These are phyloP conservation scores for Vitellaria paradoxa DNA, from an alignment of 179 eudicot genomes.

Conservation along the genomic window DNA sequence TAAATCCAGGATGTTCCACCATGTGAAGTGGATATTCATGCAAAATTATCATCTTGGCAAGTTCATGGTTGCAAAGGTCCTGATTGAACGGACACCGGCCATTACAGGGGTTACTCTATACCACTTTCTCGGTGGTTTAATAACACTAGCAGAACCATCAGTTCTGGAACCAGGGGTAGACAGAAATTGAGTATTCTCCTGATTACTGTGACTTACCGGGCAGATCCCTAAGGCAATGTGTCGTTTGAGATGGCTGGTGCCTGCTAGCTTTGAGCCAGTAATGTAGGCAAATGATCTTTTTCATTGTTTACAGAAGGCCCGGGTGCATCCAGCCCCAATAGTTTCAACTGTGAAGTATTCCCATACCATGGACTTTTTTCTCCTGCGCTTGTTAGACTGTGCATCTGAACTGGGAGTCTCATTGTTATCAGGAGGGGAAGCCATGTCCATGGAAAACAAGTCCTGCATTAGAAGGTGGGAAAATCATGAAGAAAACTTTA, in stretches of 20 bases:
- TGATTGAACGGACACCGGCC: conserved; percentile 43
- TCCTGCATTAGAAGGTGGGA: conserved; percentile 14
- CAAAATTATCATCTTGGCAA: conserved; percentile 82
- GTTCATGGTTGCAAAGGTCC: conserved; percentile 29
- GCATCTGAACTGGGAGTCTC: conserved; percentile 27
- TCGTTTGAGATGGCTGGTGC: conserved; percentile 92
- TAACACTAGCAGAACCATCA: conserved; percentile 18
- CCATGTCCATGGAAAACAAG: conserved; percentile 17
- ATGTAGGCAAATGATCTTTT: conserved; percentile 79
- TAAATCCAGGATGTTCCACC: conserved; percentile 71
- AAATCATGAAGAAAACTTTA: conserved; percentile 44
- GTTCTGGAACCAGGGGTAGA: conserved; percentile 28
- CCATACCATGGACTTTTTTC: conserved; percentile 90
- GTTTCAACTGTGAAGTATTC: conserved; percentile 65
- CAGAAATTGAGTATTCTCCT: conserved; percentile 34
- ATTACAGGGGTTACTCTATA: conserved; percentile 40
- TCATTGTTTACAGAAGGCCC: conserved; percentile 83
- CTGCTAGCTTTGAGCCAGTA: conserved; percentile 63
- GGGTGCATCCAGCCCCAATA: conserved; percentile 41
- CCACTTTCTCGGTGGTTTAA: conserved; percentile 60
- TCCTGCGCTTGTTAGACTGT: conserved; percentile 49
- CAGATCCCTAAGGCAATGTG: conserved; percentile 75
- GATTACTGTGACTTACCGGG: conserved; percentile 40
- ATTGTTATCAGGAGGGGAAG: conserved; percentile 17
- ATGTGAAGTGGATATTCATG: conserved; percentile 82